Evolutionary conservation across 306 rosid genomes (phyloP).

Genomic region (Prunus mira): DNA sequence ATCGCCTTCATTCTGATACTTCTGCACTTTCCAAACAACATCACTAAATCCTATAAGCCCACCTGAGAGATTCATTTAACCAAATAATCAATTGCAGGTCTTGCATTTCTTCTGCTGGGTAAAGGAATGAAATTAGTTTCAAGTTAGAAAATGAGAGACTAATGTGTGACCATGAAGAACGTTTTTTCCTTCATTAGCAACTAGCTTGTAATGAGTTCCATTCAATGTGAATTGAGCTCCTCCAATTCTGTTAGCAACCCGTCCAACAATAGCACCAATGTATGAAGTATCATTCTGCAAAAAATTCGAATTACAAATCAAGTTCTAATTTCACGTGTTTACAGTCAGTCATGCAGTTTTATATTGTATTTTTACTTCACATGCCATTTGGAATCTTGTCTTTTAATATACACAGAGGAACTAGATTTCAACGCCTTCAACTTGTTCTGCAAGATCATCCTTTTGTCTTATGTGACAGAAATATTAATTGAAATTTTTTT

Average conservation of each 20-base stretch:
- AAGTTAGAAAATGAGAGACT: neutral
- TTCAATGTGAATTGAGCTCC: conserved; percentile 70
- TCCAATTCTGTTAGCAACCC: conserved; percentile 84
- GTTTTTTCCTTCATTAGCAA: conserved; percentile 70
- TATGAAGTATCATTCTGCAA: conserved; percentile 62
- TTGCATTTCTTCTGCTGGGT: too few relatives aligned
- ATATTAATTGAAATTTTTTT: neutral
- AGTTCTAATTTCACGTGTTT: neutral
- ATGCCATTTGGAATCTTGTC: too few relatives aligned
- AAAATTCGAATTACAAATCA: neutral
- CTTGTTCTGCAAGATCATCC: neutral
- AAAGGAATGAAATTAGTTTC: neutral
- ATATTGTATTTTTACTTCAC: too few relatives aligned
- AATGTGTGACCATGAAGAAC: conserved; percentile 65
- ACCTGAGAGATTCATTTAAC: conserved; percentile 39
- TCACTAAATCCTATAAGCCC: conserved; percentile 78
- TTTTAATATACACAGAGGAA: too few relatives aligned
- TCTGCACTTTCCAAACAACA: conserved; percentile 67
- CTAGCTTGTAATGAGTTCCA: conserved; percentile 59
- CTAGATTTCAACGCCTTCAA: neutral
- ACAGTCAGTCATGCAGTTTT: too few relatives aligned
- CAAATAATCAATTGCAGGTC: neutral
- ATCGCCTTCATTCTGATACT: conserved; percentile 40
- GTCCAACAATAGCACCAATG: conserved; percentile 72
- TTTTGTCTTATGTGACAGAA: neutral